Conservation (phyloP, 2,329 filamentous ascomycete species). For the Scorias spongiosa region DNA sequence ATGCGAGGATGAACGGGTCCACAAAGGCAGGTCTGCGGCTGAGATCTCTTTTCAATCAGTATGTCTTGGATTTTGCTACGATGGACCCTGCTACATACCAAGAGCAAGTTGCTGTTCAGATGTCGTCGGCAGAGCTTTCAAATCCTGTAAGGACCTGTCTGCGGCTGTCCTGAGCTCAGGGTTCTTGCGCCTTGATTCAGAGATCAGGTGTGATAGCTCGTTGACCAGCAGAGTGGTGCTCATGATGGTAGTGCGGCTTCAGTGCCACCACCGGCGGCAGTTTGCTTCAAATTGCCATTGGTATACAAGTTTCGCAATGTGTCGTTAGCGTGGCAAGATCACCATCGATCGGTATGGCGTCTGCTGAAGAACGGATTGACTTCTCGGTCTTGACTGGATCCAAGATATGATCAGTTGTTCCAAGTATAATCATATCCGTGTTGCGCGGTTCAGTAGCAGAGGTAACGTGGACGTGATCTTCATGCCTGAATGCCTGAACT, state of each 20-base stretch:
- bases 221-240: slow-evolving; percentile 17
- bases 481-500: no score
- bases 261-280: no score
- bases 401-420: no score
- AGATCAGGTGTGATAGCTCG: slow-evolving; percentile 16
- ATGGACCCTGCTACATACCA: slow-evolving; percentile 31
- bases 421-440: no score
- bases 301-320: no score
- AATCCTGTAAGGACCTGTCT: slow-evolving; percentile 81
- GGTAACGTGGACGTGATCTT: no score
- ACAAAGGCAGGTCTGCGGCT: slow-evolving; percentile 69
- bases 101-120: slow-evolving; percentile 63
- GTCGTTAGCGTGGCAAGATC: no score
- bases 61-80: neutral
- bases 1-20: slow-evolving; percentile 87
- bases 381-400: no score
- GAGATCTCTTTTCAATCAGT: slow-evolving; percentile 48
- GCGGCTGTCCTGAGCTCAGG: slow-evolving; percentile 79
- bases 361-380: no score
- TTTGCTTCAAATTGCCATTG: no score
- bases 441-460: no score
- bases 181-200: slow-evolving; percentile 86
- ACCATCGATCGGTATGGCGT: no score
- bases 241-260: slow-evolving; percentile 7
- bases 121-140: slow-evolving; percentile 58